Evolutionary conservation across 2,329 filamentous ascomycete genomes (phyloP).

Genomic region (Coniochaeta prunicola): DNA sequence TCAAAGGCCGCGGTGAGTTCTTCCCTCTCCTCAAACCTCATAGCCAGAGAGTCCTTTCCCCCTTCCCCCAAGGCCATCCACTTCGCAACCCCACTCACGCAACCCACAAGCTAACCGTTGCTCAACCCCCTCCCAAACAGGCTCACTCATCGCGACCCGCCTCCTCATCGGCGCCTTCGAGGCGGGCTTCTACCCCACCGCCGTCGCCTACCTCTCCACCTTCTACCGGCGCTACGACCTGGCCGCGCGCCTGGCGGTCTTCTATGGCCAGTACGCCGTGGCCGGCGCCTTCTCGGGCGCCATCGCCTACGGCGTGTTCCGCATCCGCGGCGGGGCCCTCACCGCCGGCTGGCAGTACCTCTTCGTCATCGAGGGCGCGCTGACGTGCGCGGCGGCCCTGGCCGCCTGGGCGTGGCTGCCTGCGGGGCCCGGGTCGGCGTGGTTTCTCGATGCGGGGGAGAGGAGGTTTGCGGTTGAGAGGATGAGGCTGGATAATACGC

Average conservation of each 20-base stretch:
- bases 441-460: constrained; percentile 28
- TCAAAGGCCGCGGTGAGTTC: constrained; percentile 16
- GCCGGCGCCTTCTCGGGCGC: constrained; percentile 50
- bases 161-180: constrained; percentile 19
- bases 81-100: too few relatives aligned
- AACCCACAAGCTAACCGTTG: too few relatives aligned
- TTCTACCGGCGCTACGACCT: constrained; percentile 54
- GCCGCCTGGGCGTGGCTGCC: constrained; percentile 31
- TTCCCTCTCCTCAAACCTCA: not conserved
- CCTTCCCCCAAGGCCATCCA: too few relatives aligned
- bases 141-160: constrained; percentile 13
- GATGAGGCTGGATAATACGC: constrained; percentile 24
- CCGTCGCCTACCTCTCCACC: constrained; percentile 49
- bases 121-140: too few relatives aligned
- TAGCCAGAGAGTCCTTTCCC: not conserved
- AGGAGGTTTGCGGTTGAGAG: constrained; percentile 26
- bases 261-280: constrained; percentile 50
- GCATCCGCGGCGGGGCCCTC: constrained; percentile 22
- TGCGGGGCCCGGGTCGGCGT: constrained; percentile 25
- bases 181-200: constrained; percentile 49
- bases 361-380: constrained; percentile 34
- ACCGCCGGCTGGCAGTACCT: constrained; percentile 31
- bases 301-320: constrained; percentile 33
- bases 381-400: constrained; percentile 29
- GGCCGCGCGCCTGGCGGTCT: constrained; percentile 42